Evolutionary conservation across 2,329 filamentous ascomycete genomes (phyloP), one percentile per base, ranked within the genome.

Genomic region (Paracorniculantispora psalliotae): DNA sequence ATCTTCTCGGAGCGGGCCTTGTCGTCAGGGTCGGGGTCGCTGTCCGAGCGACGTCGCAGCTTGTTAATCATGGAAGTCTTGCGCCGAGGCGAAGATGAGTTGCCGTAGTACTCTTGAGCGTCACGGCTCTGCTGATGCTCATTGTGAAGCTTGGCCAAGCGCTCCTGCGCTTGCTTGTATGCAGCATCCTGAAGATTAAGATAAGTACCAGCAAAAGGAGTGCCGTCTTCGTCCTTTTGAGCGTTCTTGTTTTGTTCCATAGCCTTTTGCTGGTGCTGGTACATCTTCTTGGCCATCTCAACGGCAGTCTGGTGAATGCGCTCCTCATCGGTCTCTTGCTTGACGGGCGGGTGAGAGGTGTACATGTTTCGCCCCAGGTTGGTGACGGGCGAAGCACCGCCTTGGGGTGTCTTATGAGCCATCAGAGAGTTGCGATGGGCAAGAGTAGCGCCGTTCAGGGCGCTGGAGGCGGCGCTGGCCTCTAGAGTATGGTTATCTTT

Each of bases 211-310:
- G 85, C 75, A 59, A 83, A 80, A 5, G 61, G 41, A 2, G 70
- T 64, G 61, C 74, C 67, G 13, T 61, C 52, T 10, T 69, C 68
- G 8, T 68, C 69, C 15, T 65, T 70, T 12, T 78, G 71, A 1
- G 67, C 68, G 55, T 76, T 76, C 63, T 75, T 78, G 30, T 77
- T 73, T 61, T 79, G 76, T 7, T 85, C 81, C 1, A 82, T 77
- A 61, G 80, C 81, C 61, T 81, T 83, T 62, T 90, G 84, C 65
- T 91, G 87, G 35, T 84, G 78, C 12, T 79, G 83, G 69, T 92
- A 96, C 86, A 96, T 93, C 65, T 88, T 85, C 72, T 88, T 89
- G 7, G 92, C 92, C 91, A 97, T 96, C 12, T 89, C 90, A 3
- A 96, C 78, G 2, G 92, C 91, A 21, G 91, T 93, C 30, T 91